These are phyloP conservation scores for Pelargonium myrrhifolium DNA, from an alignment of 441 rosid genomes.

Conservation along the genomic window DNA sequence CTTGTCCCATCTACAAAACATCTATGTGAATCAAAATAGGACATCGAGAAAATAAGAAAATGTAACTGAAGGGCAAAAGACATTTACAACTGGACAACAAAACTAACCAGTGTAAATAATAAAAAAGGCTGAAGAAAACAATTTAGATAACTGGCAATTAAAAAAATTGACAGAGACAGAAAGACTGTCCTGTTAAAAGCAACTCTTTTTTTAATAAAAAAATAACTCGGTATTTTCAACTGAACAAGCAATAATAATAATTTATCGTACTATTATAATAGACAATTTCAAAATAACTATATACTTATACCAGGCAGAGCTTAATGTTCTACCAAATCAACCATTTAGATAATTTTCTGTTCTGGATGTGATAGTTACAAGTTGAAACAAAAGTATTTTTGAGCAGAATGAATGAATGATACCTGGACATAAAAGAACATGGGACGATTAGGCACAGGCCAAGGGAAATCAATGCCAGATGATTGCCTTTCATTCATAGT, in stretches of 20 bases:
- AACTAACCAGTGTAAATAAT: not conserved
- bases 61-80: not conserved
- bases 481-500: slow-evolving; percentile 93
- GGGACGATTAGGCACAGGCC: slow-evolving; percentile 98
- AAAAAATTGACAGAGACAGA: too few relatives aligned
- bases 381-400: not conserved
- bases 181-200: too few relatives aligned
- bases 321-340: too few relatives aligned
- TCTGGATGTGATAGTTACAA: not conserved
- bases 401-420: slow-evolving; percentile 9
- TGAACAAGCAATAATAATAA: too few relatives aligned
- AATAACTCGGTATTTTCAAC: too few relatives aligned
- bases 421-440: slow-evolving; percentile 99
- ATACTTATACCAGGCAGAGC: too few relatives aligned
- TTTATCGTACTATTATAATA: too few relatives aligned
- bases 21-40: slow-evolving; percentile 15
- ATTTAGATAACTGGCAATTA: too few relatives aligned
- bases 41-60: slow-evolving; percentile 10
- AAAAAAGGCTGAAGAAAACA: too few relatives aligned
- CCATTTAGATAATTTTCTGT: not conserved
- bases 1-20: slow-evolving; percentile 93
- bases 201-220: too few relatives aligned
- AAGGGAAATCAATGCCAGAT: slow-evolving; percentile 90
- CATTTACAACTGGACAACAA: not conserved
- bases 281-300: too few relatives aligned